Evolutionary conservation across 768 basidiomycete species (phyloP), one percentile per base, ranked within the genome.

Genomic region (Gloeopeniophorella convolvens): DNA sequence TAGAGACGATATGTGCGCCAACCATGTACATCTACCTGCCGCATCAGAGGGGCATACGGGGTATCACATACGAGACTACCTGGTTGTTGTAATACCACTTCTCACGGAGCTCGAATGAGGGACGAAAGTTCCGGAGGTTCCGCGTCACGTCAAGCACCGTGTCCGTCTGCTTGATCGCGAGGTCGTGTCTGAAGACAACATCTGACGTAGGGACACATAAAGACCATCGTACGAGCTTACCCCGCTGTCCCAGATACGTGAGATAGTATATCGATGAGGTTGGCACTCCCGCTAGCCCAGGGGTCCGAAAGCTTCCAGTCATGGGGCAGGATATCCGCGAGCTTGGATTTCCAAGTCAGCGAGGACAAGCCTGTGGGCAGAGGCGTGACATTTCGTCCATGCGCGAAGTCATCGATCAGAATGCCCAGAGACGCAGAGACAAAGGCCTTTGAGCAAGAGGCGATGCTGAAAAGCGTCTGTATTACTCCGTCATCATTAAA

Each of bases 231-330:
- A n/a, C n/a, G n/a, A n/a, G n/a, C n/a, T n/a, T n/a, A n/a, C n/a
- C 7, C 34, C n/a, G 12, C 34, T 12, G n/a, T 18, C 15, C 73
- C 73, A 35, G 68, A 65, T 12, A 68, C 63, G 28, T 72, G 74
- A 11, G 68, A 62, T n/a, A 72, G 52, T 2, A 66, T 57, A 45
- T 73, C 72, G 5, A 59, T 53, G 12, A 72, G 7, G 39, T 62
- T 70, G 0, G 65, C 65, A 35, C 59, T 64, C 43, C 62, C 57
- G n/a, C 61, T 67, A 0, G 71, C 69, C 65, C 66, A 70, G 16
- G 63, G 56, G 50, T 75, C 70, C 56, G 62, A 62, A 12, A 74
- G 62, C 44, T 51, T 45, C 73, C 73, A 75, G 16, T 70, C 64
- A 13, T 52, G 65, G 0, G 72, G 72, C 1, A 76, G 60, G 5